phyloP scores from a whole-genome alignment of 2,329 filamentous ascomycete species.

The Apiospora pterosperma region DNA sequence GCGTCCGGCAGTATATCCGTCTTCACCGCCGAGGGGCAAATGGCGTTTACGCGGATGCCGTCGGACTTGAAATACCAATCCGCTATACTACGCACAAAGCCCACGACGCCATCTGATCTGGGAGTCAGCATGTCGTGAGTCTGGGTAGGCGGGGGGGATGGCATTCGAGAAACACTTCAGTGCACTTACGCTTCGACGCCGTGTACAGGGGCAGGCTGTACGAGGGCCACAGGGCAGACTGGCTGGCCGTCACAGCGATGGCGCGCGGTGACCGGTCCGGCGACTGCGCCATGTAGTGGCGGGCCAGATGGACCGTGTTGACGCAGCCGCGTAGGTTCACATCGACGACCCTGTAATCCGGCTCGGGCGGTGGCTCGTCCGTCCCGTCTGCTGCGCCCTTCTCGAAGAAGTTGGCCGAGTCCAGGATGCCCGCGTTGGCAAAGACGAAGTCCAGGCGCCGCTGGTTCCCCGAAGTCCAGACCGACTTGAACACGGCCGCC shows the following conservation, averaged over 20 bases:
- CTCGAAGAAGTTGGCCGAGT: background rate
- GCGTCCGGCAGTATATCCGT: background rate
- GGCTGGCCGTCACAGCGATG: conserved; percentile 3
- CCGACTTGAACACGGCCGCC: background rate
- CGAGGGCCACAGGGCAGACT: background rate
- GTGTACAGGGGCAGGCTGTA: background rate
- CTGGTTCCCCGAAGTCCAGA: background rate
- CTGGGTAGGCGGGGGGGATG: background rate
- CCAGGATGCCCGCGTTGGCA: conserved; percentile 5
- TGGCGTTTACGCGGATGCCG: conserved; percentile 1
- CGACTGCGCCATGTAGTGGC: conserved; percentile 4
- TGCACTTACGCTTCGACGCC: background rate
- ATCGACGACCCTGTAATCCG: background rate
- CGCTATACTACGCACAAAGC: conserved; percentile 2
- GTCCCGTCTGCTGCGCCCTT: background rate
- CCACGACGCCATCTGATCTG: background rate
- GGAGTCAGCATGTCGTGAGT: background rate
- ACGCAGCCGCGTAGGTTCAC: conserved; percentile 1
- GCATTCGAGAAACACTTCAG: background rate
- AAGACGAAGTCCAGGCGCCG: conserved; percentile 4
- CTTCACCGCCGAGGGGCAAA: conserved; percentile 1
- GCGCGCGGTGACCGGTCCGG: background rate
- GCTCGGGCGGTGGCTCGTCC: conserved; percentile 2
- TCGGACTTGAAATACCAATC: conserved; percentile 4
- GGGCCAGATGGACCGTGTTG: background rate